phyloP scores from a whole-genome alignment of 768 basidiomycete genomes.

The Mycena floridula region DNA sequence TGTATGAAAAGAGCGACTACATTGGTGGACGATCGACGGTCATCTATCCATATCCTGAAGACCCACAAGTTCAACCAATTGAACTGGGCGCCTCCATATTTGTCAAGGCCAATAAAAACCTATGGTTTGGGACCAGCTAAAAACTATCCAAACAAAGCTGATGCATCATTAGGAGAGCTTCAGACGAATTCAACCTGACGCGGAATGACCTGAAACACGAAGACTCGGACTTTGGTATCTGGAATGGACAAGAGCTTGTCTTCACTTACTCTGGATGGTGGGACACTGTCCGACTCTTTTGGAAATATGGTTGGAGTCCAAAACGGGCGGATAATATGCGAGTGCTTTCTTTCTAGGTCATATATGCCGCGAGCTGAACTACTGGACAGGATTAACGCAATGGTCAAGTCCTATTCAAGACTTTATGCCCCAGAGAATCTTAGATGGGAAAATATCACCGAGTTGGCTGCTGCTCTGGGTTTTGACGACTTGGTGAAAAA shows the following conservation, averaged over 20 bases:
- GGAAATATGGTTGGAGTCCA: constrained; percentile 72
- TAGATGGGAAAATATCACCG: constrained; percentile 56
- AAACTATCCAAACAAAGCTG: neutral
- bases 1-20: constrained; percentile 73
- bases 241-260: constrained; percentile 71
- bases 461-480: constrained; percentile 45
- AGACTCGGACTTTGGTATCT: constrained; percentile 58
- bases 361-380: constrained; percentile 2
- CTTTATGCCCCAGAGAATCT: constrained; percentile 53
- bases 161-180: constrained; percentile 60
- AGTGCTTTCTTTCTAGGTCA: constrained; percentile 14
- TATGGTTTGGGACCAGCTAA: constrained; percentile 24
- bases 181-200: constrained; percentile 72
- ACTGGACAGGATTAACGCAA: constrained; percentile 41
- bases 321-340: constrained; percentile 50
- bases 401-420: constrained; percentile 44
- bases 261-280: constrained; percentile 38
- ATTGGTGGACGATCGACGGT: constrained; percentile 87
- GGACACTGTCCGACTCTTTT: constrained; percentile 67
- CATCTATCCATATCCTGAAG: constrained; percentile 71
- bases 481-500: constrained; percentile 45
- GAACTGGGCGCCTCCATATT: constrained; percentile 92
- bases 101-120: constrained; percentile 62
- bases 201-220: constrained; percentile 39
- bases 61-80: constrained; percentile 48